Evolutionary conservation across 1,284 basidiomycete genomes (phyloP), one percentile per base, ranked within the genome.

Genomic region (Hymenochaete sp.): DNA sequence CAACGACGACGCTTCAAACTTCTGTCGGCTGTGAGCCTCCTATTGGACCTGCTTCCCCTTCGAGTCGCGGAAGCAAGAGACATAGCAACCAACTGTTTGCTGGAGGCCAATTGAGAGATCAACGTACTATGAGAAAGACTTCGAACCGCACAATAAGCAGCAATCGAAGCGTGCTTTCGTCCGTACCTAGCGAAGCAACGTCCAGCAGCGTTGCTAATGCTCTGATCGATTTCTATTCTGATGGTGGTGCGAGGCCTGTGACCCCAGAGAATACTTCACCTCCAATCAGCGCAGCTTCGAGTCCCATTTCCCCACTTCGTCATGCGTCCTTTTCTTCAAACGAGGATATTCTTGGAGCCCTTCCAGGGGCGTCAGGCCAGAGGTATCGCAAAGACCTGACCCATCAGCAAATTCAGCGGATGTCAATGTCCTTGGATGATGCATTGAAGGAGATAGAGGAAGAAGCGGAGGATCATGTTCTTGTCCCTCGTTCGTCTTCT

Each of bases 81-180:
- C 82, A 83, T 59, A 87, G 83, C 66, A 88, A 87, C 59, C 87
- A 88, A 56, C 65, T 89, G 42, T 88, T 88, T 54, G 80, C 82
- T 35, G 85, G 83, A n/a, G 77, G 79, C 24, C 72, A 78, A 48
- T 70, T 85, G 54, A 71, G 79, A 45, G 85, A 89, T 59, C 77
- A 84, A 57, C 68, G 69, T 6, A 83, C 86, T 60, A 61, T 82
- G 53, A 76, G 79, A 49, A 72, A 68, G 28, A 52, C 58, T 18
- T 57, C 67, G 10, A 67, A 68, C 8, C 67, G 71, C 38, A 71
- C 66, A 38, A 60, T 60, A 45, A 65, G 62, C 21, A 73, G 68
- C 53, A 66, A 66, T 36, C 68, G 72, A 28, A 73, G 65, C 44
- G 57, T 70, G 11, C 60, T 66, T 7, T 75, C 79, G 2, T 59